Evolutionary conservation across 75 land plant species (phyloP).

Genomic region (Sequoia sempervirens): DNA sequence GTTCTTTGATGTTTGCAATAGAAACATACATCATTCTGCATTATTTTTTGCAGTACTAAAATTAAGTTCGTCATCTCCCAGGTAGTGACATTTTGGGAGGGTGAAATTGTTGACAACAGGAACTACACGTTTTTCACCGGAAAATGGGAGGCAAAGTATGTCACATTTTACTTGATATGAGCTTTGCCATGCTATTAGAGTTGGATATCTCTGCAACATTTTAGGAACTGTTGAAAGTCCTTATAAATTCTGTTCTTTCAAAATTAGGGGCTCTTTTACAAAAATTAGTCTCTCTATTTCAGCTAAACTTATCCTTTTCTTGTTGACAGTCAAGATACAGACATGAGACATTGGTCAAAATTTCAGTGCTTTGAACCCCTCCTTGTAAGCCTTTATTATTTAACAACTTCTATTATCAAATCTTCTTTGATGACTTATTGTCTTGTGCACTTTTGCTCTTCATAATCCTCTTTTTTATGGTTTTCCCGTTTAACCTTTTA

Average conservation of each 20-base stretch:
- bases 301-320: neutral
- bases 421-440: neutral
- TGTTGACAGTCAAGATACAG: constrained; percentile 71
- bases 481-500: neutral
- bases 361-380: constrained; percentile 76
- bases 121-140: constrained; percentile 93
- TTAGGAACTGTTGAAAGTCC: neutral
- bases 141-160: constrained; percentile 99
- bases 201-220: neutral
- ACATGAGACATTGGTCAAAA: constrained; percentile 90
- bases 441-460: neutral
- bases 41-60: neutral
- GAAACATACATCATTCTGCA: neutral
- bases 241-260: neutral
- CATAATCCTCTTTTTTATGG: neutral
- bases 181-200: neutral
- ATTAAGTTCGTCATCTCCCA: constrained; percentile 16
- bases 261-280: neutral
- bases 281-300: neutral
- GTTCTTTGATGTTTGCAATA: neutral
- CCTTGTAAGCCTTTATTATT: constrained; percentile 31
- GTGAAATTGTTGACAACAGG: constrained; percentile 91
- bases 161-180: neutral
- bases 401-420: neutral
- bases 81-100: constrained; percentile 99